Evolutionary conservation across 1,284 basidiomycete species (phyloP).

Genomic region (Porodaedalea pini): DNA sequence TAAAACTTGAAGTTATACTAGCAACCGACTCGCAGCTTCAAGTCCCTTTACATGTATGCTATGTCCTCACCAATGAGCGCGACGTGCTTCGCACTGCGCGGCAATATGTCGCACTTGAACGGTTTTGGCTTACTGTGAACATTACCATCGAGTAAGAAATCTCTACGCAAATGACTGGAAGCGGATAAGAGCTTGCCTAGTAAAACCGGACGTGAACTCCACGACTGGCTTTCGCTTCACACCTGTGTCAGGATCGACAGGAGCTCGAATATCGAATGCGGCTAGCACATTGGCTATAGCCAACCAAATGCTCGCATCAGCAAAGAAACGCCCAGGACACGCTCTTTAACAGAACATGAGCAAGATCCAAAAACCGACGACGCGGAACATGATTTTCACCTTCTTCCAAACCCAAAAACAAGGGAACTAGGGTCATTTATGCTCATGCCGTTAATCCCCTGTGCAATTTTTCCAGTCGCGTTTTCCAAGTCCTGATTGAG

Average conservation of each 20-base stretch:
- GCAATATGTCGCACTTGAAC: conserved; percentile 7
- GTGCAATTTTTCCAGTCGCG: background rate
- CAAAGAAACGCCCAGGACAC: conserved; percentile 25
- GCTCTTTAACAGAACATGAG: conserved; percentile 10
- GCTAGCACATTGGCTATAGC: conserved; percentile 25
- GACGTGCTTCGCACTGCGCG: conserved; percentile 10
- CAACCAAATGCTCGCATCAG: conserved; percentile 21
- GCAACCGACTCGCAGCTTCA: too few relatives aligned
- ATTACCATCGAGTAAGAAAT: background rate
- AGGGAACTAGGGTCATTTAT: conserved; percentile 11
- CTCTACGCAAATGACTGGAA: background rate
- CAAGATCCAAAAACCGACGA: background rate
- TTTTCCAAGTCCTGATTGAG: background rate
- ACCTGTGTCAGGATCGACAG: conserved; percentile 5
- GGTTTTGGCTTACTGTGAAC: conserved; percentile 8
- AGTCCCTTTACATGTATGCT: background rate
- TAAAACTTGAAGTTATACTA: background rate
- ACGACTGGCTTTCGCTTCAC: background rate
- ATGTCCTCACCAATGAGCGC: background rate
- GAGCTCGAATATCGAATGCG: conserved; percentile 22
- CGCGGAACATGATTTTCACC: background rate
- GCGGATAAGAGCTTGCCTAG: background rate
- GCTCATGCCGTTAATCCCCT: background rate
- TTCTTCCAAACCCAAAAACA: conserved; percentile 19
- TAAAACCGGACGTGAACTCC: conserved; percentile 11